phyloP scores from a whole-genome alignment of 495 filamentous ascomycete species.

The Saxispiralis lemnorum region DNA sequence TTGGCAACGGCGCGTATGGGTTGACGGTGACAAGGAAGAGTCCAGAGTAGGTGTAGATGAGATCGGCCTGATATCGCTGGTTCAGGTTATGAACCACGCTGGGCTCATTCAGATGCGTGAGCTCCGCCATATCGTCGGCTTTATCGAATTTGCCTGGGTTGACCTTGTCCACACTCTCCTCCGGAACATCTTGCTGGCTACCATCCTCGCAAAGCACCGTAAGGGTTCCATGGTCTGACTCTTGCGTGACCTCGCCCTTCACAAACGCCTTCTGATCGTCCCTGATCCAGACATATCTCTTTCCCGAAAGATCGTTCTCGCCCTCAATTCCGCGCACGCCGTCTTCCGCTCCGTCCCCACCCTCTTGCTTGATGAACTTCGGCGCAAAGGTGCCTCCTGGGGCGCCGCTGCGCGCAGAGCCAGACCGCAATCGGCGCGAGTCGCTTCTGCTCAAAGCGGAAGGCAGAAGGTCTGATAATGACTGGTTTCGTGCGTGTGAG shows the following conservation, averaged over 20 bases:
- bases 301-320: conserved; percentile 97
- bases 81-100: conserved; percentile 96
- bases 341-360: conserved; percentile 44
- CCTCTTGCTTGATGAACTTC: conserved; percentile 78
- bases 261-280: conserved; percentile 78
- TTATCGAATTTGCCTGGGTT: conserved; percentile 99
- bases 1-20: conserved; percentile 84
- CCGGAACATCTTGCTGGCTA: conserved; percentile 57
- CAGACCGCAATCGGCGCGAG: conserved; percentile 36
- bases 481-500: conserved; percentile 39
- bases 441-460: conserved; percentile 16
- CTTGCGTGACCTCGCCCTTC: conserved; percentile 78
- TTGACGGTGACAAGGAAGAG: conserved; percentile 95
- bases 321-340: conserved; percentile 65
- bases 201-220: conserved; percentile 90
- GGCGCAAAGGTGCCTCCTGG: conserved; percentile 74
- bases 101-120: conserved; percentile 93
- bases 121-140: conserved; percentile 95
- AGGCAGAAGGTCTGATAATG: conserved; percentile 30
- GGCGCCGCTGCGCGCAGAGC: conserved; percentile 37
- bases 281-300: conserved; percentile 91
- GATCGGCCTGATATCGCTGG: conserved; percentile 77
- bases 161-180: conserved; percentile 86
- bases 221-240: conserved; percentile 45
- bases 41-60: conserved; percentile 98